These are phyloP conservation scores for Wickerhamomyces strasburgensis DNA, from an alignment of 805 yeast genomes.

Conservation along the genomic window DNA sequence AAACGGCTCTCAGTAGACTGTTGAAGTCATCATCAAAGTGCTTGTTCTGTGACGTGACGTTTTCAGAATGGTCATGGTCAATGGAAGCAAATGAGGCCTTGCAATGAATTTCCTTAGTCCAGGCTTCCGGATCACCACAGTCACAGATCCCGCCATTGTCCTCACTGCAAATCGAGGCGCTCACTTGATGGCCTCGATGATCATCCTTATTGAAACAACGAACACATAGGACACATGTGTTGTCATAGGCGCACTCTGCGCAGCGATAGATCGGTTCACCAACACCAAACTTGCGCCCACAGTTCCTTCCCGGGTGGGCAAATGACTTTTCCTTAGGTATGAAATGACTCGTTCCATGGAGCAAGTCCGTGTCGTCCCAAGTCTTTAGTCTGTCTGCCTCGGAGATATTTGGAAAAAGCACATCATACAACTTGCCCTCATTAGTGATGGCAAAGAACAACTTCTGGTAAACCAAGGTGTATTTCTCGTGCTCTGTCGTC, in stretches of 20 bases:
- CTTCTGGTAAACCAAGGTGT: conserved; percentile 4
- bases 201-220: conserved; percentile 67
- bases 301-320: conserved; percentile 54
- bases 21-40: conserved; percentile 8
- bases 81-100: conserved; percentile 29
- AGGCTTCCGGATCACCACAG: conserved; percentile 88
- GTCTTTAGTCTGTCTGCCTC: conserved; percentile 1
- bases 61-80: conserved; percentile 32
- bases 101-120: conserved; percentile 50
- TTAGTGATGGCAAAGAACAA: conserved; percentile 32
- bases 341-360: conserved; percentile 1
- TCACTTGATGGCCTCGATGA: conserved; percentile 63
- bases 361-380: conserved; percentile 6
- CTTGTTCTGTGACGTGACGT: conserved; percentile 20
- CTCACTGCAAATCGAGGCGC: conserved; percentile 31
- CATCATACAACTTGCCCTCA: conserved; percentile 32
- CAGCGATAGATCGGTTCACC: conserved; percentile 73
- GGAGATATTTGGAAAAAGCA: conserved; percentile 30
- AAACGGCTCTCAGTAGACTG: conserved; percentile 21
- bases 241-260: conserved; percentile 70
- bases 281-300: conserved; percentile 56
- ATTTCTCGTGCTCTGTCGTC: too few relatives aligned
- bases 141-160: conserved; percentile 44
- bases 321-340: conserved; percentile 7
- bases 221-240: conserved; percentile 72